Evolutionary conservation across 2,329 filamentous ascomycete species (phyloP).

Genomic region (Aspergillus eucalypticola): DNA sequence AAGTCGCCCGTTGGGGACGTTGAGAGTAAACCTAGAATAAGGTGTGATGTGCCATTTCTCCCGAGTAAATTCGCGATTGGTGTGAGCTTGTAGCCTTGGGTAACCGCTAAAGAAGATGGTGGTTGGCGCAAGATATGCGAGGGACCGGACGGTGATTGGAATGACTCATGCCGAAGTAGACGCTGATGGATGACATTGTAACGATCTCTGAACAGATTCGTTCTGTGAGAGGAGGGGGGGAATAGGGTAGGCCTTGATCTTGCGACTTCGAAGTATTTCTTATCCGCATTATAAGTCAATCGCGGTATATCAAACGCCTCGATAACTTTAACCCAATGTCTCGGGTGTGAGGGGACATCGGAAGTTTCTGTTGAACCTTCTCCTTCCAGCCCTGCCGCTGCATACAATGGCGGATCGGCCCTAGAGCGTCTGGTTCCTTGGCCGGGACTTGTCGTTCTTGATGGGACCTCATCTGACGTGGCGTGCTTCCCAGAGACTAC

Average conservation of each 20-base stretch:
- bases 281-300: conserved; percentile 53
- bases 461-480: conserved; percentile 23
- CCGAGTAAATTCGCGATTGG: conserved; percentile 76
- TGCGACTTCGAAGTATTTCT: conserved; percentile 86
- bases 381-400: conserved; percentile 46
- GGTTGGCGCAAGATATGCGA: conserved; percentile 59
- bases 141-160: conserved; percentile 76
- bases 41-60: conserved; percentile 78
- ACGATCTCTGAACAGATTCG: conserved; percentile 79
- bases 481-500: conserved; percentile 50
- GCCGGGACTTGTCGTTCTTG: conserved; percentile 44
- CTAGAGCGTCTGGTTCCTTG: conserved; percentile 52
- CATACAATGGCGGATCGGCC: conserved; percentile 28
- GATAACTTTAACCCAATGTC: conserved; percentile 81
- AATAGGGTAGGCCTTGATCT: conserved; percentile 68
- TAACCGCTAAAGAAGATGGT: conserved; percentile 56
- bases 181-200: conserved; percentile 93
- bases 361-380: conserved; percentile 57
- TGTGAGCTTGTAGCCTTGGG: conserved; percentile 81
- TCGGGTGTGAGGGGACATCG: conserved; percentile 67
- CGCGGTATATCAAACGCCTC: conserved; percentile 80
- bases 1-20: conserved; percentile 79
- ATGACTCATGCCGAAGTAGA: conserved; percentile 87
- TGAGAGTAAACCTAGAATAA: conserved; percentile 81
- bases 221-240: conserved; percentile 78